Evolutionary conservation across 2,329 filamentous ascomycete genomes (phyloP).

Genomic region (Blumeria graminis): DNA sequence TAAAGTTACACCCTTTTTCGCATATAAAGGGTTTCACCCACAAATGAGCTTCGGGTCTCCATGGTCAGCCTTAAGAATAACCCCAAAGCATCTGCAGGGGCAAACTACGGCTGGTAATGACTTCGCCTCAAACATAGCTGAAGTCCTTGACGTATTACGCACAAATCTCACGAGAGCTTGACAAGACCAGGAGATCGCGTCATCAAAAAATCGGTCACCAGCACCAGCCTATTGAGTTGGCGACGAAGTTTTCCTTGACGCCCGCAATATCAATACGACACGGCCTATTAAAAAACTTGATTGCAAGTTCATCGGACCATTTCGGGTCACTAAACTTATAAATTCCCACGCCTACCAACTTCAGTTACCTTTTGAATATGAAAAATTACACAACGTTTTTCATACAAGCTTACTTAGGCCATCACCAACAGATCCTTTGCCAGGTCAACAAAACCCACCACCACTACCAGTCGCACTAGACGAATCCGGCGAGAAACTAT

Average conservation of each 20-base stretch:
- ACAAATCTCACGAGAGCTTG: neutral
- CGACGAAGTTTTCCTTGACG: neutral
- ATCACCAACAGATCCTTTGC: neutral
- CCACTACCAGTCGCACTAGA: neutral
- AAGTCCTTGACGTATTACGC: neutral
- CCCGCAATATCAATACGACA: constrained; percentile 1
- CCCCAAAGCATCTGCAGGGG: neutral
- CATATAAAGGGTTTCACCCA: neutral
- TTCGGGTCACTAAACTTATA: neutral
- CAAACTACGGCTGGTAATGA: neutral
- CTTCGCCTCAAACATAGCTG: neutral
- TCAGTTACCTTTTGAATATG: neutral
- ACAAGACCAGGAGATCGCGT: neutral
- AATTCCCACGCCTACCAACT: neutral
- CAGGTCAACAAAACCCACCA: neutral
- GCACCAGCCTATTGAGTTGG: neutral
- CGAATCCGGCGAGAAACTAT: neutral
- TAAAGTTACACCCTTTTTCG: neutral
- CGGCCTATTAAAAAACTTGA: constrained; percentile 1
- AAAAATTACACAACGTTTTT: neutral
- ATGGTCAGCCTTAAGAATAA: neutral
- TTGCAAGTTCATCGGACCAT: constrained; percentile 1
- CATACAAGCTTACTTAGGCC: neutral
- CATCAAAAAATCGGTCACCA: neutral
- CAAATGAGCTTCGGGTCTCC: neutral